Conservation (phyloP, 306 rosid genomes). For the Medicago ruthenica region DNA sequence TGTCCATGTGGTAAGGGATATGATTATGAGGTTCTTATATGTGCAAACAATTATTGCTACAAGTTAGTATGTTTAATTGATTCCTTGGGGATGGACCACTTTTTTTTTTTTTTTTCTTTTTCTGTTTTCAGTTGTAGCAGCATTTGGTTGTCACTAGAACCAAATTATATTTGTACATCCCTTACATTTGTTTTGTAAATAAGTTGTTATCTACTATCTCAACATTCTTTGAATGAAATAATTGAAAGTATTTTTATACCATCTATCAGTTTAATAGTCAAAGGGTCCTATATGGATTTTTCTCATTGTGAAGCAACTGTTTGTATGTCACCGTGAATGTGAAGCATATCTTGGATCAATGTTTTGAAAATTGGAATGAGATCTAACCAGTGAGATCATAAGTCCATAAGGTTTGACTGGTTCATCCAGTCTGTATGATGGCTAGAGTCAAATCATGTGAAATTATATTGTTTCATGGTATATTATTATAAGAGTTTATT, state of each 20-base stretch:
- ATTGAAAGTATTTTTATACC: not conserved
- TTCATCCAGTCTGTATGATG: too few relatives aligned
- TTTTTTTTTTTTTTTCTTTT: not conserved
- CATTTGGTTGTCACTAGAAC: slow-evolving; percentile 26
- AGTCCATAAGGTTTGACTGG: too few relatives aligned
- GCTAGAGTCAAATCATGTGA: too few relatives aligned
- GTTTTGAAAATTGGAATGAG: too few relatives aligned
- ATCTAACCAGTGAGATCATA: too few relatives aligned
- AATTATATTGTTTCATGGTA: too few relatives aligned
- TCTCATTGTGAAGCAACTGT: too few relatives aligned
- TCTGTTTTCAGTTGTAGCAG: slow-evolving; percentile 1
- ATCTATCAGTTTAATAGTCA: not conserved
- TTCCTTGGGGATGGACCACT: not conserved
- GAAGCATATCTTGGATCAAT: too few relatives aligned
- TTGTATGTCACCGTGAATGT: too few relatives aligned
- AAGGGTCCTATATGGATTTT: too few relatives aligned
- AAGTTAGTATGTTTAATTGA: slow-evolving; percentile 47
- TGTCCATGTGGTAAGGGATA: slow-evolving; percentile 70
- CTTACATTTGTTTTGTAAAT: slow-evolving; percentile 13
- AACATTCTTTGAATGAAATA: slow-evolving; percentile 16
- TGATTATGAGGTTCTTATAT: slow-evolving; percentile 61
- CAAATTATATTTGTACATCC: not conserved
- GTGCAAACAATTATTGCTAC: slow-evolving; percentile 62
- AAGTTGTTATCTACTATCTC: slow-evolving; percentile 27
- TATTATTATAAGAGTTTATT: too few relatives aligned